Evolutionary conservation across 306 rosid species (phyloP), one percentile per base, ranked within the genome.

Genomic region (Gleditsia sinensis): DNA sequence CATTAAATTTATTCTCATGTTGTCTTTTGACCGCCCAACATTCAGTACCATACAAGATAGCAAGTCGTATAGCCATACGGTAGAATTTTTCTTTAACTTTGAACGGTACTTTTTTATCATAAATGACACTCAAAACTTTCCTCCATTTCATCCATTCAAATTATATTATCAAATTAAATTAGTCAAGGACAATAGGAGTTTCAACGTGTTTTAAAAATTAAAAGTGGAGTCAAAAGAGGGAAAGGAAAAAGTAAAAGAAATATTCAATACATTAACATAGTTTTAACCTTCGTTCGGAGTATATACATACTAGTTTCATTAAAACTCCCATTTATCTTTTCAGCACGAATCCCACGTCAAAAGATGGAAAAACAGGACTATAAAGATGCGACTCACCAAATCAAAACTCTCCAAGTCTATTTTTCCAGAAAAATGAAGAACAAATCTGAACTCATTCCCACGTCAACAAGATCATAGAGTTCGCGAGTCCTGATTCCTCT

Each of bases 381-480:
- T 37, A 55, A 7, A 28, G 30, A 42, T 40, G 45, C 24, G 66
- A 79, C 46, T 61, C 67, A 30, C 71, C 77, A 46, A 56, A 27
- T 55, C 54, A 54, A 57, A 63, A 40, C 67, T 69, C 77, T 59
- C 37, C 45, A 73, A n/a, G 75, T 77, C 75, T 72, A 53, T 57
- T 75, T 60, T 17, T n/a, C 64, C 54, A 36, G 36, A 56, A 69
- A 75, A 59, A 67, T 32, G 19, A 27, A 55, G 7, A 63, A 59
- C 46, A 49, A 82, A 63, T 40, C 74, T 77, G 51, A 60, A 67
- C 82, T 91, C 89, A 94, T 66, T 88, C 98, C 99, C 96, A 92
- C 24, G 98, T 83, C 72, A 95, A 94, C 1, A 92, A 86, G 71
- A 95, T 89, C 93, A 95, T 95, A n/a, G 99, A 87, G 83, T 90